These are phyloP conservation scores for Herpetomonas muscarum DNA, from an alignment of 208 protist species.

Conservation along the genomic window DNA sequence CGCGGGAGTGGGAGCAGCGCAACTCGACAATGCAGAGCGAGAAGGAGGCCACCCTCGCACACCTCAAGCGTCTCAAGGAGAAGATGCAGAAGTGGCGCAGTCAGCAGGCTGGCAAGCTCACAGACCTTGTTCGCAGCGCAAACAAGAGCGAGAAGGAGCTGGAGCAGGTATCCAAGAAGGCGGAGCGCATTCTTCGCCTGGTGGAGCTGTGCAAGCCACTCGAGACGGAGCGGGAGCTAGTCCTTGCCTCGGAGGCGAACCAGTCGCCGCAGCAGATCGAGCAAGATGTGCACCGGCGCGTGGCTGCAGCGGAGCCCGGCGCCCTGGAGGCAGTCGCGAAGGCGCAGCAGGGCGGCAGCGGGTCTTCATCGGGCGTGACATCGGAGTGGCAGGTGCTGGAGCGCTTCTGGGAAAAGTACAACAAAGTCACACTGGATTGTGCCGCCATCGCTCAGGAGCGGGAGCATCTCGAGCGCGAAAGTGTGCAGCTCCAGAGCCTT, in stretches of 20 bases:
- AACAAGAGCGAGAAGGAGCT: slow-evolving; percentile 75
- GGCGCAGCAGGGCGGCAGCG: slow-evolving; percentile 3
- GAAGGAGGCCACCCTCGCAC: slow-evolving; percentile 85
- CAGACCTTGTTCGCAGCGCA: slow-evolving; percentile 89
- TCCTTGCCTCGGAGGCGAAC: slow-evolving; percentile 87
- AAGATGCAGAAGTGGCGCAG: slow-evolving; percentile 93
- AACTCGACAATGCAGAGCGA: slow-evolving; percentile 91
- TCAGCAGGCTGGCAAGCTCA: slow-evolving; percentile 76
- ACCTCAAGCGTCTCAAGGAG: slow-evolving; percentile 92
- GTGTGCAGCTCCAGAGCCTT: slow-evolving; percentile 79
- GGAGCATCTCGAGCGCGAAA: slow-evolving; percentile 86
- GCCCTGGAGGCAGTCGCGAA: slow-evolving; percentile 17
- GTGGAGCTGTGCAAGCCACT: slow-evolving; percentile 91
- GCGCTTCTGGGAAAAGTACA: slow-evolving; percentile 93
- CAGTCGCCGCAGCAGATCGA: slow-evolving; percentile 67
- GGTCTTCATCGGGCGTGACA: slow-evolving; percentile 15
- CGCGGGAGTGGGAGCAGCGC: slow-evolving; percentile 89
- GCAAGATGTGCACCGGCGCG: slow-evolving; percentile 50
- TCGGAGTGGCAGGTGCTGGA: slow-evolving; percentile 91
- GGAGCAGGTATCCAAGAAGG: slow-evolving; percentile 56
- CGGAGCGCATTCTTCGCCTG: slow-evolving; percentile 89
- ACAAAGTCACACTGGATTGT: slow-evolving; percentile 95
- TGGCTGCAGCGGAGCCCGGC: slow-evolving; percentile 35
- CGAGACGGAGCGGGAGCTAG: slow-evolving; percentile 95
- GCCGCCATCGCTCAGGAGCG: slow-evolving; percentile 90